These are phyloP conservation scores for Microbotryum silenes-acaulis DNA, from an alignment of 1,284 basidiomycete species.

Conservation along the genomic window DNA sequence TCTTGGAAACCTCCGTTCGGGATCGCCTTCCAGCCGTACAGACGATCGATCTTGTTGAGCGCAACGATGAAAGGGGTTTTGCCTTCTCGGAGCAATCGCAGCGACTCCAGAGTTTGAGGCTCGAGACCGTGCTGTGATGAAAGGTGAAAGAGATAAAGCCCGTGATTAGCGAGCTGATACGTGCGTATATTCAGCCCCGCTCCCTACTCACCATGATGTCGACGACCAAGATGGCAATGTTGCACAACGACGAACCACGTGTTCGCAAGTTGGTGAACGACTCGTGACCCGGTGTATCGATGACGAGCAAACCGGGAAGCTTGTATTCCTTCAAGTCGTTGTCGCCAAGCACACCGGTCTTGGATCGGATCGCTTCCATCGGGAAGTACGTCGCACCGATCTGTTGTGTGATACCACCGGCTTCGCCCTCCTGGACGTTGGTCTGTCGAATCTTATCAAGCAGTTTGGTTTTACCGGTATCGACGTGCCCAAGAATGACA, in stretches of 20 bases:
- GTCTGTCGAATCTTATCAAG: constrained; percentile 99
- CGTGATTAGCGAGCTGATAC: background rate
- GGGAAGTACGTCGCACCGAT: constrained; percentile 99
- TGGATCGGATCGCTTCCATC: constrained; percentile 85
- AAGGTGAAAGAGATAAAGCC: background rate
- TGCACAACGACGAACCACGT: constrained; percentile 94
- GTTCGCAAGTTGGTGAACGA: constrained; percentile 96
- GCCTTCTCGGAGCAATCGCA: constrained; percentile 81
- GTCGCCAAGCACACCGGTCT: constrained; percentile 85
- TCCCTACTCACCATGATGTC: constrained; percentile 78
- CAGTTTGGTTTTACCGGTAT: constrained; percentile 98
- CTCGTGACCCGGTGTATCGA: constrained; percentile 99
- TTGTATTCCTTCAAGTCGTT: constrained; percentile 84
- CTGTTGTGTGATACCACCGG: constrained; percentile 99
- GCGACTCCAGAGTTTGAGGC: constrained; percentile 92
- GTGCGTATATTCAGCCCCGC: background rate
- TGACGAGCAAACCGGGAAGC: constrained; percentile 90
- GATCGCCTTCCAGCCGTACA: constrained; percentile 89
- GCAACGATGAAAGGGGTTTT: constrained; percentile 99
- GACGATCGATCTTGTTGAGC: constrained; percentile 98
- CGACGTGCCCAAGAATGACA: constrained; percentile 98
- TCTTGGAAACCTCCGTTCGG: constrained; percentile 89
- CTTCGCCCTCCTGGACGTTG: constrained; percentile 98
- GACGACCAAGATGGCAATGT: constrained; percentile 97
- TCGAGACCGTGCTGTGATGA: constrained; percentile 77